phyloP scores from a whole-genome alignment of 2,329 filamentous ascomycete genomes.

The Pyricularia sp. region DNA sequence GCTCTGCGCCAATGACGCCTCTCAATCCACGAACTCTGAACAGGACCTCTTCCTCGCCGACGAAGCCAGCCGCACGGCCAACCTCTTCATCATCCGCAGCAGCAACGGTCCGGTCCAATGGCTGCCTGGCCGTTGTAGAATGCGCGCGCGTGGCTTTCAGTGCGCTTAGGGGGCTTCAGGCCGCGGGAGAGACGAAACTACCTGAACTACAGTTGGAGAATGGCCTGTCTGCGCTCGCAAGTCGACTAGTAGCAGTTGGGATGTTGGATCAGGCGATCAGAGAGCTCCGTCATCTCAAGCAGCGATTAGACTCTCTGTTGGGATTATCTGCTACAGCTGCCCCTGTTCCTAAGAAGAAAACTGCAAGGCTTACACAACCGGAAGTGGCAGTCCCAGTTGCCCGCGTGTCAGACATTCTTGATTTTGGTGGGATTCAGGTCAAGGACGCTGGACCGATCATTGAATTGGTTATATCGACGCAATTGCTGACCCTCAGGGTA shows the following conservation, averaged over 20 bases:
- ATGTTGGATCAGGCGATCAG: slow-evolving; percentile 56
- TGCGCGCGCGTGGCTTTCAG: slow-evolving; percentile 56
- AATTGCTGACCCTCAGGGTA: slow-evolving; percentile 52
- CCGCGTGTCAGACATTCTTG: slow-evolving; percentile 44
- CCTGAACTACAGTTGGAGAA: slow-evolving; percentile 56
- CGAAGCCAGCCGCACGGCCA: slow-evolving; percentile 17
- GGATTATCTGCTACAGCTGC: slow-evolving; percentile 3
- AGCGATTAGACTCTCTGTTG: slow-evolving; percentile 36
- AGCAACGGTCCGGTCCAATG: slow-evolving; percentile 18
- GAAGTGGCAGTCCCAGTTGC: slow-evolving; percentile 22
- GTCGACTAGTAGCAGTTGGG: slow-evolving; percentile 50
- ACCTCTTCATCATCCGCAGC: slow-evolving; percentile 5
- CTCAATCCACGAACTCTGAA: slow-evolving; percentile 49
- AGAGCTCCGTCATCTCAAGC: slow-evolving; percentile 55
- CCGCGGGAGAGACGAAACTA: slow-evolving; percentile 38
- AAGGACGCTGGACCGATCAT: slow-evolving; percentile 27
- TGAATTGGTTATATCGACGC: slow-evolving; percentile 45
- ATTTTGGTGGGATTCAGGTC: slow-evolving; percentile 37
- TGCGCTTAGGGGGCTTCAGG: slow-evolving; percentile 46
- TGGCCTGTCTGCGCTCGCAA: slow-evolving; percentile 57
- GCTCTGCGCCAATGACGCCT: slow-evolving; percentile 45
- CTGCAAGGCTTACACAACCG: slow-evolving; percentile 19
- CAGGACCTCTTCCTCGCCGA: slow-evolving; percentile 42
- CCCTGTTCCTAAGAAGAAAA: slow-evolving; percentile 11
- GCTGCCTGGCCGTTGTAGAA: slow-evolving; percentile 48